phyloP scores from a whole-genome alignment of 2,329 filamentous ascomycete species.

The Ascochyta rabiei region DNA sequence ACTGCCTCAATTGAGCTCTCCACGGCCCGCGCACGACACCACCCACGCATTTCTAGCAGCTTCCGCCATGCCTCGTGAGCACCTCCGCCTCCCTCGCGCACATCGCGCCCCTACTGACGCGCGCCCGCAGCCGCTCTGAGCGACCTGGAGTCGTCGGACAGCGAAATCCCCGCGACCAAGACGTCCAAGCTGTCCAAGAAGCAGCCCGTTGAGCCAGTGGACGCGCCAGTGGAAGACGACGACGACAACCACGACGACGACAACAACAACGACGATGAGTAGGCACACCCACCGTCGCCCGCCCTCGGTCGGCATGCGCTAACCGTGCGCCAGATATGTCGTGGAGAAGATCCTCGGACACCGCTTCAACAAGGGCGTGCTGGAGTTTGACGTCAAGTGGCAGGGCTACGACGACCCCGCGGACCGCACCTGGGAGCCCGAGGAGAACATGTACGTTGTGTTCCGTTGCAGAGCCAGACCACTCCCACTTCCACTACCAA shows the following conservation, averaged over 20 bases:
- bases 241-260: conserved; percentile 29
- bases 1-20: conserved; percentile 9
- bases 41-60: too few relatives aligned
- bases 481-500: too few relatives aligned
- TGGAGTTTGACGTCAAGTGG: conserved; percentile 78
- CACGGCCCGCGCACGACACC: not conserved
- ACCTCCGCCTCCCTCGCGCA: conserved; percentile 15
- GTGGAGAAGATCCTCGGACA: conserved; percentile 77
- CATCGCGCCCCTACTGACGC: conserved; percentile 22
- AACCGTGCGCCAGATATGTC: conserved; percentile 62
- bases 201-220: conserved; percentile 8
- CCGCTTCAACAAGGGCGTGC: conserved; percentile 52
- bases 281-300: conserved; percentile 33
- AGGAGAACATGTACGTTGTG: conserved; percentile 68
- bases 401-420: conserved; percentile 73
- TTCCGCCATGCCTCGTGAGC: conserved; percentile 45
- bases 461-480: not conserved
- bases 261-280: conserved; percentile 47
- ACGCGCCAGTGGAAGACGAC: conserved; percentile 28
- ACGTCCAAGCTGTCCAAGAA: conserved; percentile 23
- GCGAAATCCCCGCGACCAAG: conserved; percentile 36
- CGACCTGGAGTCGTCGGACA: conserved; percentile 48
- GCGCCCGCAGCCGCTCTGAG: conserved; percentile 45
- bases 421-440: conserved; percentile 80
- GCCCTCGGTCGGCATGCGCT: conserved; percentile 19